Conservation (phyloP, 371 early-diverging fungal species). For the Syncephalastrum contaminatum region DNA sequence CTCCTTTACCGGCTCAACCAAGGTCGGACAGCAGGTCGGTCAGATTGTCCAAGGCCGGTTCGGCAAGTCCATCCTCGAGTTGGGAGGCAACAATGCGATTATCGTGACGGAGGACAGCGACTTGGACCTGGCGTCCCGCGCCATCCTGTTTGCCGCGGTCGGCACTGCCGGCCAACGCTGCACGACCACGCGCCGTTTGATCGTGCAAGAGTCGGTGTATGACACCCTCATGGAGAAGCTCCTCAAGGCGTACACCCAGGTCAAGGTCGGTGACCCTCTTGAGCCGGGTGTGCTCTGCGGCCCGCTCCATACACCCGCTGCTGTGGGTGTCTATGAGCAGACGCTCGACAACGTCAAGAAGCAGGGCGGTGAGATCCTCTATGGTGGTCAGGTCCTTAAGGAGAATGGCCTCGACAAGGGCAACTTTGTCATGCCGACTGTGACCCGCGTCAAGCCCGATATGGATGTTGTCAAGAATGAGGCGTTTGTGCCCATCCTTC, state of each 20-base stretch:
- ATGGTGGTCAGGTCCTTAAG: constrained; percentile 78
- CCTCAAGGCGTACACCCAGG: constrained; percentile 83
- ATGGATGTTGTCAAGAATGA: constrained; percentile 90
- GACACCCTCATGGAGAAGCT: constrained; percentile 81
- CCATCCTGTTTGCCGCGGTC: constrained; percentile 94
- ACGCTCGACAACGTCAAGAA: constrained; percentile 75
- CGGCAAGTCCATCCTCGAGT: constrained; percentile 85
- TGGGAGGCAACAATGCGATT: constrained; percentile 97
- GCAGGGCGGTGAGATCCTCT: constrained; percentile 87
- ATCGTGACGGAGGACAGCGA: constrained; percentile 94
- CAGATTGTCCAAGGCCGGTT: constrained; percentile 84
- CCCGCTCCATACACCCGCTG: constrained; percentile 87
- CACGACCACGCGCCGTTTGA: constrained; percentile 92
- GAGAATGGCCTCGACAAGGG: constrained; percentile 54
- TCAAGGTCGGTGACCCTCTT: constrained; percentile 91
- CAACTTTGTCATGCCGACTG: constrained; percentile 96
- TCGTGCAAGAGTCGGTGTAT: constrained; percentile 91
- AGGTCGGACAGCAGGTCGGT: constrained; percentile 76
- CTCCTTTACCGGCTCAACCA: constrained; percentile 90
- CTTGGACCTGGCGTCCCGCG: constrained; percentile 85
- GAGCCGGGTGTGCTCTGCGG: constrained; percentile 87
- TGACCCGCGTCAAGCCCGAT: constrained; percentile 75
- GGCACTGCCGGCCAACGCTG: constrained; percentile 97
- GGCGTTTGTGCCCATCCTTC: constrained; percentile 94
- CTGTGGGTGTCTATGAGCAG: constrained; percentile 75